Base-by-base conservation (phyloP, 768 basidiomycete species). In the Leccinum sublutescens region DNA sequence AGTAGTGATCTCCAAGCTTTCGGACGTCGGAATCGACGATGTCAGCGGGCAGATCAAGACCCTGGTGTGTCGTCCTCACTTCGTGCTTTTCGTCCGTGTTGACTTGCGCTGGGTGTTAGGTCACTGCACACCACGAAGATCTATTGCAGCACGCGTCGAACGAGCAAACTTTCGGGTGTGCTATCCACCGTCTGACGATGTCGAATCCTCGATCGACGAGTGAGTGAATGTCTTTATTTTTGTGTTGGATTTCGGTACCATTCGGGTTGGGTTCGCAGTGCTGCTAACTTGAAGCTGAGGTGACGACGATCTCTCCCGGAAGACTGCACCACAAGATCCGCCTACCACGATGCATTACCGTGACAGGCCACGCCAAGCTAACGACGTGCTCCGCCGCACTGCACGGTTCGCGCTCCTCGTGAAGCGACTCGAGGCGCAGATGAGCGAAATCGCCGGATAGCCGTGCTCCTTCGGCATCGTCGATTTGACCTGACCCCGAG, bases 271-370 rank as follows among this genome's bases (percentile, higher is more conserved):
- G 29, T 40, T 31, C 29, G 7, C 27, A 27, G 5, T 3, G 14
- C 27, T 23, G 14, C 50, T 34, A 43, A 43, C 21, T 21, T 21
- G 21, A 21, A 21, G 43, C 6, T 15, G 48, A 27, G 48, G 12
- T 27, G 48, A 50, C 25, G 9, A 19, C 2, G 10, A 43, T 43
- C n/a, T 43, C 5, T 10, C 40, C 11, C 50, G 58, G 64, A 15
- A 93, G 95, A 66, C 81, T 99, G 17, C 88, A 90, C 25, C 77
- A 79, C 57, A 98, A 97, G 77, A 90, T 99, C 49, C 87, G 91
- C 52, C 76, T 84, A 0, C 97, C 97, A 89, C 64, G 92, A 27
- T 27, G 27, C 27, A 27, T 27, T 27, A 27, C 27, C 27, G 27
- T 27, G 27, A 27, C 27, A 27, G 27, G 27, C 27, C 27, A 27